Base-by-base conservation (phyloP, 306 rosid species). In the Prunus armeniaca region DNA sequence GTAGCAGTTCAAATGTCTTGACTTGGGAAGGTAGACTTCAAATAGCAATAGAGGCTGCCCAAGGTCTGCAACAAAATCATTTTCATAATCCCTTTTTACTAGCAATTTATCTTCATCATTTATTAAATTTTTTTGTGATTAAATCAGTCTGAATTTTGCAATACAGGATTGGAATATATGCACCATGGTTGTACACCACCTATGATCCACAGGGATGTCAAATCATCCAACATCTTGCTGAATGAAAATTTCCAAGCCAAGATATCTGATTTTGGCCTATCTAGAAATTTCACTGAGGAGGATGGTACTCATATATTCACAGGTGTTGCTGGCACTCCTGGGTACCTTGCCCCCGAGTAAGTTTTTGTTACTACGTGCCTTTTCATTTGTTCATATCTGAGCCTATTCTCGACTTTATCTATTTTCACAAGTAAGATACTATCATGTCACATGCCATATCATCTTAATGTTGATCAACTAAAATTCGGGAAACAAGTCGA, bases 201-300 rank as follows among this genome's bases (percentile, higher is more conserved):
- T 10, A 80, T 80, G 46, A 41, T 80, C 14, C 93, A 89, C 20
- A 85, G 87, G 76, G 89, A 87, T 73, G 88, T 87, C 49, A 89
- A 89, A 71, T n/a, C 78, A 28, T 17, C 86, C 41, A 89, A 89
- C 58, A 82, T 89, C 67, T 84, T 85, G 68, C 50, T 85, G n/a
- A 78, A 67, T 34, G 80, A 84, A 38, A 86, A 78, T 0, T 78
- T 86, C 10, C 79, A 56, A 18, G 91, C 86, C 2, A 86, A 86
- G 75, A 43, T 91, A 20, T 79, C 92, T 68, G 89, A 82, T 76
- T 89, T 87, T 75, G 84, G 80, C n/a, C 66, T 86, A 10, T 86
- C 91, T 28, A 82, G 76, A 69, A 54, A n/a, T 54, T 74, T 87
- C 28, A 57, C 82, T 2, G 18, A 78, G 1, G 83, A 81, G n/a